phyloP scores from a whole-genome alignment of 2,329 filamentous ascomycete species.

The Colletotrichum orchidophilum region DNA sequence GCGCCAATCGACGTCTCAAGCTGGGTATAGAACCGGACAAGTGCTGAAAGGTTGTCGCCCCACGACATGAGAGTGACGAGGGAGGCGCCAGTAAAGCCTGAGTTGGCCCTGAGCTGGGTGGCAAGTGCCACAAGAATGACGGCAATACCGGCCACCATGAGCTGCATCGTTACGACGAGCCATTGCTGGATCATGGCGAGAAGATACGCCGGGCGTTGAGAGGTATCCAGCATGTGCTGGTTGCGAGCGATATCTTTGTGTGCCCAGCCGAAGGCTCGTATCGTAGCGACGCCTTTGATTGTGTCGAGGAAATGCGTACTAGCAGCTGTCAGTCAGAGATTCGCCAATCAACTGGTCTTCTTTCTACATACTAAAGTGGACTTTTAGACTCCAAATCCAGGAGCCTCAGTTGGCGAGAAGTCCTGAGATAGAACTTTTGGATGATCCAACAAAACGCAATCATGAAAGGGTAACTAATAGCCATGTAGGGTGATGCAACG shows the following conservation, averaged over 20 bases:
- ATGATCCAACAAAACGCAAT: conserved; percentile 53
- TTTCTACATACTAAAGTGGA: conserved; percentile 57
- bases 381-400: conserved; percentile 66
- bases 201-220: conserved; percentile 64
- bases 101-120: conserved; percentile 46
- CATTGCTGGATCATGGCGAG: conserved; percentile 65
- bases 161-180: conserved; percentile 59
- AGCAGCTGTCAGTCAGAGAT: neutral
- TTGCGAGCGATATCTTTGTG: conserved; percentile 53
- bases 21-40: conserved; percentile 44
- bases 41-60: conserved; percentile 38
- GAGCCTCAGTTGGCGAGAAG: conserved; percentile 64
- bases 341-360: no score
- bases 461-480: conserved; percentile 56
- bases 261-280: conserved; percentile 65
- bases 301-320: conserved; percentile 59
- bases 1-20: conserved; percentile 38
- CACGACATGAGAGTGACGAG: conserved; percentile 47
- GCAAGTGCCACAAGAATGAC: conserved; percentile 57
- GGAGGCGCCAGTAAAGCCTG: conserved; percentile 45
- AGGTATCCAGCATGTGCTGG: conserved; percentile 56
- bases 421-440: conserved; percentile 65
- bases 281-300: conserved; percentile 59
- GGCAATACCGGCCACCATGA: conserved; percentile 57
- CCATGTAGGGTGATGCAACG: conserved; percentile 48